Percentiles rank a stretch among this genome's conserved stretches.
phyloP scores from a whole-genome alignment of 495 filamentous ascomycete genomes.

The Cercophora scortea region DNA sequence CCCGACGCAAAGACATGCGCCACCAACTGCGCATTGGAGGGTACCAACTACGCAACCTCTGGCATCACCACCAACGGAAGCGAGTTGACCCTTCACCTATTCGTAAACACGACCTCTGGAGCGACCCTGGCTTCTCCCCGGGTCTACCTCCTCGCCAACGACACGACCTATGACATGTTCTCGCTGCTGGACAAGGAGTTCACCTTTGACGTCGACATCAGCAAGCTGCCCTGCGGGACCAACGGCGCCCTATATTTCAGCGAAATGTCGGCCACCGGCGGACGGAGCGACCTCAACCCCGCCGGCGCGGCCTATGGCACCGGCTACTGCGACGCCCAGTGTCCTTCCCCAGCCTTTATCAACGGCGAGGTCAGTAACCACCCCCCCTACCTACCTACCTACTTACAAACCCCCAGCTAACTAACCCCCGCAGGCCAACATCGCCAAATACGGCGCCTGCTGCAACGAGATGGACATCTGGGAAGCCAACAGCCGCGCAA shows the following conservation, averaged over 20 bases:
- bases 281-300: constrained; percentile 47
- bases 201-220: constrained; percentile 61
- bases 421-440: constrained; percentile 40
- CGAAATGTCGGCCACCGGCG: constrained; percentile 57
- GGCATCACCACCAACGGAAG: constrained; percentile 49
- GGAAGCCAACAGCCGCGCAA: constrained; percentile 58
- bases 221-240: constrained; percentile 57
- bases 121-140: constrained; percentile 49
- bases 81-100: constrained; percentile 10
- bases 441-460: constrained; percentile 50
- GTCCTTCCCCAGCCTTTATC: constrained; percentile 59
- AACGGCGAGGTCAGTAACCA: constrained; percentile 49
- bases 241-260: constrained; percentile 69
- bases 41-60: constrained; percentile 51
- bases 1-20: constrained; percentile 47
- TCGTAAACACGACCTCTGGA: constrained; percentile 11
- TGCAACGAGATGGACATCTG: constrained; percentile 69
- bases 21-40: constrained; percentile 52
- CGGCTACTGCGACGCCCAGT: constrained; percentile 71
- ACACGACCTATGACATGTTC: constrained; percentile 50
- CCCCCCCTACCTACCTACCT: too few species aligned
- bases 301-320: constrained; percentile 65
- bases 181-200: constrained; percentile 55
- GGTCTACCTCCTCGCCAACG: constrained; percentile 50
- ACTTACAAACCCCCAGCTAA: too few species aligned